Conservation (phyloP, 2,329 filamentous ascomycete genomes). For the Colletotrichum musae region DNA sequence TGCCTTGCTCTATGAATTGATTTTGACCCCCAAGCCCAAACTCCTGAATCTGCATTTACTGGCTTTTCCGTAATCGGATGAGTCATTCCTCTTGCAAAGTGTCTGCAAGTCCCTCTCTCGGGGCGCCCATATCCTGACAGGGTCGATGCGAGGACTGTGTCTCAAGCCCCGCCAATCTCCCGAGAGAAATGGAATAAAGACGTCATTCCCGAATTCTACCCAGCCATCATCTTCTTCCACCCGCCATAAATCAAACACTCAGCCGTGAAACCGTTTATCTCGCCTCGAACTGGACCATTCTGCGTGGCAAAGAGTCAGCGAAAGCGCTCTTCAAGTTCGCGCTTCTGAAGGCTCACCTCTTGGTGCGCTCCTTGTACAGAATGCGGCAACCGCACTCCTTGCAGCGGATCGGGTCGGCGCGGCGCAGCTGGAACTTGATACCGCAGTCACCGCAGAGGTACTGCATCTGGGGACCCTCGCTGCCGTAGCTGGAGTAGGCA, state of each 20-base stretch:
- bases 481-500: slow-evolving; percentile 59
- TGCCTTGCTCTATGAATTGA: slow-evolving; percentile 42
- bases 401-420: slow-evolving; percentile 87
- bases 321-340: background rate
- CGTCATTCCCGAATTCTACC: background rate
- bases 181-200: background rate
- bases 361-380: slow-evolving; percentile 97
- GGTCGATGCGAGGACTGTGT: background rate
- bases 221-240: background rate
- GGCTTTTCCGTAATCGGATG: background rate
- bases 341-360: slow-evolving; percentile 76
- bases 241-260: background rate
- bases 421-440: slow-evolving; percentile 80
- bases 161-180: background rate
- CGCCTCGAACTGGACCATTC: slow-evolving; percentile 99
- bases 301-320: slow-evolving; percentile 54
- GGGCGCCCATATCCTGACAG: background rate
- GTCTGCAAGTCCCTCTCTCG: too few relatives aligned
- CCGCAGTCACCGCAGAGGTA: slow-evolving; percentile 91
- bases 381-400: slow-evolving; percentile 95
- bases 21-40: slow-evolving; percentile 37
- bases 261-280: slow-evolving; percentile 65
- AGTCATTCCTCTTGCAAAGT: background rate
- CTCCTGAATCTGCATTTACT: slow-evolving; percentile 30
- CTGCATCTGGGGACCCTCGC: slow-evolving; percentile 71